Evolutionary conservation across 2,329 filamentous ascomycete species (phyloP), one percentile per base, ranked within the genome.

Genomic region (Arthrobotrys musiformis): DNA sequence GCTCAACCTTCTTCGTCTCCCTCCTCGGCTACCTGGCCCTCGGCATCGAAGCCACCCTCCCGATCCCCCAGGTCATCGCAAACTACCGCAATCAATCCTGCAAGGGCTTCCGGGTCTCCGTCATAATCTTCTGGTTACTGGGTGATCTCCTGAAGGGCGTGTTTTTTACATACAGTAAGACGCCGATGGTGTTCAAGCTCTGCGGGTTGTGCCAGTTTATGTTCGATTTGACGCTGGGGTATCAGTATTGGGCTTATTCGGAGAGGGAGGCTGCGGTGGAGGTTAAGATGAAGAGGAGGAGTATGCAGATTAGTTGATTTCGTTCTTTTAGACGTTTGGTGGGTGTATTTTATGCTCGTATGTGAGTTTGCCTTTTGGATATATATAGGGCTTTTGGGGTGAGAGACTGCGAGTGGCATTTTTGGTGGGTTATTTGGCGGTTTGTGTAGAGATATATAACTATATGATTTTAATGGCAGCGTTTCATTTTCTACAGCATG

Each of bases 71-170:
- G 83, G 90, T 95, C 30, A 82, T 92, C 58, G 85, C 91, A 48
- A 95, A 95, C 82, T 86, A 88, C 79, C 87, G 88, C 35, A 87
- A 88, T 3, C 86, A 87, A 75, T 93, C 91, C 1, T 93, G 91
- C 85, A 91, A 89, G 82, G 92, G 92, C 4, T 93, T 96, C 84
- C 88, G 92, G 15, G 82, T 93, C 9, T 93, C 90, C 5, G 90
- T 96, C 3, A 85, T 95, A 72, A 88, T 86, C 28, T 93, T 90
- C 82, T 96, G 92, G 92, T 85, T 96, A 64, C 84, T 91, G 1
- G 92, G 92, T 78, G 92, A 96, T 83, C 86, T 88, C 7, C 93
- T 95, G 90, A 96, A 96, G 86, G 91, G 94, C 87, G 92, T 93
- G 81, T 95, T 94, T 85, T 91, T 94, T 78, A 92, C 90, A 1